phyloP scores from a whole-genome alignment of 495 filamentous ascomycete genomes.

The Aspergillus campestris region DNA sequence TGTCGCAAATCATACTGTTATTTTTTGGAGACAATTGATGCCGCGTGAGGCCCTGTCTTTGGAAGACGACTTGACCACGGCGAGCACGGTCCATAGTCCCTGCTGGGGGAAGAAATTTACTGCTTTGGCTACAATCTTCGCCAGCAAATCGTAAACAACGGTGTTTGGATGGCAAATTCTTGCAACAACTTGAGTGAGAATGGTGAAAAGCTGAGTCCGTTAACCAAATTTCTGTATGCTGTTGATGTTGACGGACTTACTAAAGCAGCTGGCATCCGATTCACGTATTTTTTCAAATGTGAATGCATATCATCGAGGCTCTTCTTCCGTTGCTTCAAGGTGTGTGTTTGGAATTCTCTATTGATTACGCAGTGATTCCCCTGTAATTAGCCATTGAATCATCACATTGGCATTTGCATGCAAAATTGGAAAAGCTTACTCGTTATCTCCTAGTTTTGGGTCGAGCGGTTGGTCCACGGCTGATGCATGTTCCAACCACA shows the following conservation, averaged over 20 bases:
- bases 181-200: conserved; percentile 84
- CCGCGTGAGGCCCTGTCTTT: conserved; percentile 42
- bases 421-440: conserved; percentile 22
- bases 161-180: conserved; percentile 79
- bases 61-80: conserved; percentile 57
- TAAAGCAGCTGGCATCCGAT: conserved; percentile 71
- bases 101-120: conserved; percentile 76
- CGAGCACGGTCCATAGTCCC: conserved; percentile 86
- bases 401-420: too few species aligned
- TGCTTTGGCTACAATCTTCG: conserved; percentile 72
- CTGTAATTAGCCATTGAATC: too few species aligned
- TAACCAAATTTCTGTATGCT: conserved; percentile 11
- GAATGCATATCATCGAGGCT: conserved; percentile 63
- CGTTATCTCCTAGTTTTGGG: conserved; percentile 53
- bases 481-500: conserved; percentile 88
- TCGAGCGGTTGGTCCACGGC: conserved; percentile 60
- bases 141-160: conserved; percentile 64
- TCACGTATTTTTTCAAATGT: conserved; percentile 64
- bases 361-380: neutral
- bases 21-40: conserved; percentile 40
- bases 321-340: conserved; percentile 47
- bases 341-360: conserved; percentile 50
- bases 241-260: conserved; percentile 12
- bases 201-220: conserved; percentile 63
- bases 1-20: conserved; percentile 19